Base-by-base conservation (phyloP, 176 grass and related monocot species). In the Oropetium thomaeum region DNA sequence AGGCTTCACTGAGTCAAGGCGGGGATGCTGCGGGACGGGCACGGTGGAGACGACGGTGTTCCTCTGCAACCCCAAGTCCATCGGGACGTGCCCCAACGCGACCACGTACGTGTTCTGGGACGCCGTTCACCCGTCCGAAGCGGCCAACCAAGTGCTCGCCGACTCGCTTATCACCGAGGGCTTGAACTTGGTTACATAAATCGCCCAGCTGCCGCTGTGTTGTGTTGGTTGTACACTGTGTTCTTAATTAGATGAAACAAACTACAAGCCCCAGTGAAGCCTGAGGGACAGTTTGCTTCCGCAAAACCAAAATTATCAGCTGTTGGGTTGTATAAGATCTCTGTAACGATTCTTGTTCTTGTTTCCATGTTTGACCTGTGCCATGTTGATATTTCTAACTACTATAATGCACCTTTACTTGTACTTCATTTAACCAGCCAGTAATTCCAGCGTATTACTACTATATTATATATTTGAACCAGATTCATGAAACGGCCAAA, bases 31-130 rank as follows among this genome's bases (percentile, higher is more conserved):
- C 27, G 87, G 91, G 20, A 95, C 96, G 0, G 96, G 91, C 10
- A 90, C 77, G 2, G 71, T 99, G 15, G 91, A 95, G 87, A 95
- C 89, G n/a, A 98, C 95, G 2, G 79, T 88, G 66, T 69, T 95
- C 3, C 86, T 99, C 29, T 99, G 91, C 82, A 99, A 99, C 73
- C 84, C 84, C 25, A 86, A 95, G 62, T 95, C 92, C 39, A 11
- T 92, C 11, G 91, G 96, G 71, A 99, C 96, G 5, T 99, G 96
- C 79, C 8, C 79, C 9, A 95, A 99, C 62, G 91, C 96, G n/a
- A 87, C 87, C 2, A 79, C 79, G 3, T 95, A 99, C 19, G 91
- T 99, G 29, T 99, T 99, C 81, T 99, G 96, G 91, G 96, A 99
- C 45, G 84, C 84, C 11, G 91, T 99, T 5, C 96, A 99, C 73